Evolutionary conservation across 2,329 filamentous ascomycete genomes (phyloP).

Genomic region (Chaetomium globosum): DNA sequence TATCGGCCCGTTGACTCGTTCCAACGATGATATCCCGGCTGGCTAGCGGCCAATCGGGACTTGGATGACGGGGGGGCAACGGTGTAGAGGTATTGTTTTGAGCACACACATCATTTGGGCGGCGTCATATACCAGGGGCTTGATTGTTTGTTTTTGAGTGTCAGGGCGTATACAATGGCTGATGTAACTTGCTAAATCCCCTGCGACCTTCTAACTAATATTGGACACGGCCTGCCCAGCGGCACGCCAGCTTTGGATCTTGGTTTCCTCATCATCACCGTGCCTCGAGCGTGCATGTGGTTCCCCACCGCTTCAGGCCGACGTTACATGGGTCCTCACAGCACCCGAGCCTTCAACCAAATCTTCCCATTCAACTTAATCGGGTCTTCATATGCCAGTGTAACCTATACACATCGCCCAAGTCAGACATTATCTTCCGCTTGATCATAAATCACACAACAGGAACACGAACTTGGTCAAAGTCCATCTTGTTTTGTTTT

Average conservation of each 20-base stretch:
- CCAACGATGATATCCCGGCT: conserved; percentile 2
- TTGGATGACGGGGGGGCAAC: background rate
- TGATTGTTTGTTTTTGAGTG: background rate
- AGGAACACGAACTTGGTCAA: background rate
- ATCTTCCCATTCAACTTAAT: no score
- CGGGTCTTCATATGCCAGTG: no score
- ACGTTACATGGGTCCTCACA: no score
- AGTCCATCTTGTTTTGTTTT: background rate
- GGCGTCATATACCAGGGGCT: background rate
- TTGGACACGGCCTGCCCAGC: background rate
- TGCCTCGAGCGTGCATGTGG: no score
- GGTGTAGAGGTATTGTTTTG: background rate
- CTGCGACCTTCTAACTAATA: background rate
- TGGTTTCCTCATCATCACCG: background rate
- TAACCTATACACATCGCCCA: no score
- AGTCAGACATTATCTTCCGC: no score
- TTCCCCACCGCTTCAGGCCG: no score
- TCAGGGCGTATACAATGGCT: background rate
- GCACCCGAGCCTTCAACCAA: no score
- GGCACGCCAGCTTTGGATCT: background rate
- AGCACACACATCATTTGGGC: background rate
- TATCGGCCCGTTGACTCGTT: background rate
- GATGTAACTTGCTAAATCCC: background rate
- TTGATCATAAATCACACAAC: no score
- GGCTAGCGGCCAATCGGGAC: background rate